These are phyloP conservation scores for Salisapilia sapeloensis DNA, from an alignment of 352 stramenopile genomes.

Conservation along the genomic window DNA sequence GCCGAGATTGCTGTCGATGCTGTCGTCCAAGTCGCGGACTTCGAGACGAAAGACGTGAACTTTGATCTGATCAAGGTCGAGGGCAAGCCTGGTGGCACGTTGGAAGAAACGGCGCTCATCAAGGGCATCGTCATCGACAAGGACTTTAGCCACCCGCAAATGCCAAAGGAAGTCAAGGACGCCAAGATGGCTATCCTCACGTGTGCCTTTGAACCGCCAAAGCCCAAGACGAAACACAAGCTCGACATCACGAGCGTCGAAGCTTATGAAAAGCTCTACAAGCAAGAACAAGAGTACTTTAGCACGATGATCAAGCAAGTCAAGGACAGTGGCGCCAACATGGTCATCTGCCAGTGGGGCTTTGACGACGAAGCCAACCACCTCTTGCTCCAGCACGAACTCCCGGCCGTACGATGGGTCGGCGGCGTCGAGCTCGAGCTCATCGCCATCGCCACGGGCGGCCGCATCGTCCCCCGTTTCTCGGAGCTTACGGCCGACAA, in stretches of 20 bases:
- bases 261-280: slow-evolving; percentile 93
- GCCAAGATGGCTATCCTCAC: slow-evolving; percentile 98
- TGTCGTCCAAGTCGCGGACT: slow-evolving; percentile 95
- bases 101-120: slow-evolving; percentile 97
- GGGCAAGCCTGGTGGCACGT: slow-evolving; percentile 92
- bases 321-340: slow-evolving; percentile 96
- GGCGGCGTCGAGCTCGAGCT: slow-evolving; percentile 99
- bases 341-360: slow-evolving; percentile 99
- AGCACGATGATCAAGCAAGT: slow-evolving; percentile 98
- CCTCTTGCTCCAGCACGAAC: slow-evolving; percentile 93
- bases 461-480: slow-evolving; percentile 97
- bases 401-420: slow-evolving; percentile 97
- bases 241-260: slow-evolving; percentile 97
- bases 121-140: slow-evolving; percentile 99
- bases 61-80: slow-evolving; percentile 99
- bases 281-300: slow-evolving; percentile 98
- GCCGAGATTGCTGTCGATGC: slow-evolving; percentile 97
- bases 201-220: slow-evolving; percentile 98
- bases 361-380: slow-evolving; percentile 99
- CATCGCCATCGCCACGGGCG: slow-evolving; percentile 98
- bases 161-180: slow-evolving; percentile 94
- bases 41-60: slow-evolving; percentile 98
- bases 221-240: slow-evolving; percentile 99
- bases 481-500: slow-evolving; percentile 94
- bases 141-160: slow-evolving; percentile 98